Conservation (phyloP, 1,284 basidiomycete genomes). For the Spongiforma sp. region DNA sequence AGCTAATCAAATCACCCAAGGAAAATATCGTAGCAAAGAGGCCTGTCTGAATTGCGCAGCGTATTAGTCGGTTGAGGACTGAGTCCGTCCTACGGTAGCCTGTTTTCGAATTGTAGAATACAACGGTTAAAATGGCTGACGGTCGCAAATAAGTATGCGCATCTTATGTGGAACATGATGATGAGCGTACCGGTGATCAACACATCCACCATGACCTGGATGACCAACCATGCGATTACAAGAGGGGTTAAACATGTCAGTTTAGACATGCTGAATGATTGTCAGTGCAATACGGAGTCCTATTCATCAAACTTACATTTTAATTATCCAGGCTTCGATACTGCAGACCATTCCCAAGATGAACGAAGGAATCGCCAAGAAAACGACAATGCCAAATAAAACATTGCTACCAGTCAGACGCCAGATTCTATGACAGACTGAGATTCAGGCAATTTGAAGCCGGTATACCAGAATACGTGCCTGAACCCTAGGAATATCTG, state of each 20-base stretch:
- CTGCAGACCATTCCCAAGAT: neutral
- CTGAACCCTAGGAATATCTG: conserved; percentile 3
- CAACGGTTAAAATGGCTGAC: neutral
- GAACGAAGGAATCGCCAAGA: conserved; percentile 1
- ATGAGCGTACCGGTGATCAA: neutral
- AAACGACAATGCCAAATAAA: neutral
- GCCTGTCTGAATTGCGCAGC: conserved; percentile 4
- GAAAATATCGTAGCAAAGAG: conserved; percentile 1
- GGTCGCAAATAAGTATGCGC: neutral
- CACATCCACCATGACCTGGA: neutral
- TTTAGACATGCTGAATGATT: neutral
- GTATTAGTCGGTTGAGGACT: neutral
- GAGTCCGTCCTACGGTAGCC: conserved; percentile 1
- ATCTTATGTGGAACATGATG: neutral
- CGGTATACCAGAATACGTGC: neutral
- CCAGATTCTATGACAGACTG: neutral
- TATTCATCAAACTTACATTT: neutral
- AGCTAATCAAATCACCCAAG: neutral
- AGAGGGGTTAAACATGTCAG: neutral
- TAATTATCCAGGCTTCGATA: conserved; percentile 1
- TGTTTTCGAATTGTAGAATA: neutral
- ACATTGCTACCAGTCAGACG: neutral
- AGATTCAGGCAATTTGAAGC: neutral
- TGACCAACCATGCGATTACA: neutral
- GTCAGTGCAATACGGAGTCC: neutral